Base-by-base conservation (phyloP, 768 basidiomycete species). In the Ramaria sp. region DNA sequence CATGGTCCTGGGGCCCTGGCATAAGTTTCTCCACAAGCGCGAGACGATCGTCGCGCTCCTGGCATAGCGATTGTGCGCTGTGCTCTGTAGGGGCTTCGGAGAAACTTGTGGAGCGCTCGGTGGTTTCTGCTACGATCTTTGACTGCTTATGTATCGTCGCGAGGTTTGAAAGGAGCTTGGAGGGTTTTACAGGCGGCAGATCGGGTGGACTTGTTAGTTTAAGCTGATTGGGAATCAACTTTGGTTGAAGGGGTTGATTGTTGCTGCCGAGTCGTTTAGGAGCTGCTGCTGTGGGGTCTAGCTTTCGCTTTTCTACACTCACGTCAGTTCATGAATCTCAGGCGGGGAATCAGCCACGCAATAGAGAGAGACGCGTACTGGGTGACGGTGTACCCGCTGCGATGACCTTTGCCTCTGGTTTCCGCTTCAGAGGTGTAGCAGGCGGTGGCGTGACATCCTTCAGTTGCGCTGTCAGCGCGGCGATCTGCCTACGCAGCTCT, bases 1-100 rank as follows among this genome's bases (percentile, higher is more conserved):
- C 78, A 65, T 89, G 85, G 37, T 92, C 82, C 48, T 73, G 73
- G 7, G 94, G 91, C 0, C 94, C 94, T 44, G 81, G 73, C 58
- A 79, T 69, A 13, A 99, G 73, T 27, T 85, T 79, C 59, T 96
- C 87, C 6, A 94, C 66, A 16, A 97, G 67, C 0, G 79, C 77
- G 41, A 92, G 74, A 37, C 71, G 65, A 20, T 86, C 83, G 59
- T 88, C 85, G 34, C 78, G 66, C 49, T 61, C 58, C 18, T 61
- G 57, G 8, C 41, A 55, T 27, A 20, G 32, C n/a, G 20, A n/a
- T 36, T 27, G 41, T 16, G 18, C 49, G 28, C 9, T 44, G 32
- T 28, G 48, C 22, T 24, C 22, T 44, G 52, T 32, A 20, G 55
- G 34, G 15, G 32, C 36, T 20, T 55, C 49, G 8, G 55, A 18